These are phyloP conservation scores for Bretziella fagacearum DNA, from an alignment of 2,329 filamentous ascomycete genomes.

Conservation along the genomic window DNA sequence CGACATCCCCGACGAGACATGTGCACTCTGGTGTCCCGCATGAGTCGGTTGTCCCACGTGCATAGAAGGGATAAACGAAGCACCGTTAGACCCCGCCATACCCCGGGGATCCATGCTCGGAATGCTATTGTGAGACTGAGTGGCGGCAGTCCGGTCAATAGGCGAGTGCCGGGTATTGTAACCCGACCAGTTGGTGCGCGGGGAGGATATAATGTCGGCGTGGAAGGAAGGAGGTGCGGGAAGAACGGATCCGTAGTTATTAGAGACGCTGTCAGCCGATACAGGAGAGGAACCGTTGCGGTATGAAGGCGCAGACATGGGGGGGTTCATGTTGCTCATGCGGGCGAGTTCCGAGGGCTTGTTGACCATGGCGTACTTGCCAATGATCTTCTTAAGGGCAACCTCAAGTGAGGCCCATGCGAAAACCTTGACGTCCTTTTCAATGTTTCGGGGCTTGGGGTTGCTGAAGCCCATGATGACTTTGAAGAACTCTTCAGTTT, in stretches of 20 bases:
- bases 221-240: background rate
- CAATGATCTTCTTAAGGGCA: conserved; percentile 94
- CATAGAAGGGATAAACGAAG: conserved; percentile 22
- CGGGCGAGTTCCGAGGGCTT: background rate
- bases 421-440: conserved; percentile 98
- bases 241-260: background rate
- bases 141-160: background rate
- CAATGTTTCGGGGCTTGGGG: conserved; percentile 91
- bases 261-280: background rate
- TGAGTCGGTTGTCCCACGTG: conserved; percentile 19
- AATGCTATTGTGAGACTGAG: background rate
- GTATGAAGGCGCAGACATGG: background rate
- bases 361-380: conserved; percentile 50
- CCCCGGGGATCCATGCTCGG: conserved; percentile 22
- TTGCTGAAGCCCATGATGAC: conserved; percentile 95
- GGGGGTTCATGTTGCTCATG: background rate
- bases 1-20: background rate
- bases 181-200: background rate
- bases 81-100: conserved; percentile 22
- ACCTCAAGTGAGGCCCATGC: conserved; percentile 79
- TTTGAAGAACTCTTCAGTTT: conserved; percentile 97
- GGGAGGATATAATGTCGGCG: background rate
- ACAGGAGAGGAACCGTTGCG: background rate
- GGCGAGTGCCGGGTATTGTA: background rate
- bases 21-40: background rate